Evolutionary conservation across 2,329 filamentous ascomycete genomes (phyloP).

Genomic region (Penicillium aurantiogriseum): DNA sequence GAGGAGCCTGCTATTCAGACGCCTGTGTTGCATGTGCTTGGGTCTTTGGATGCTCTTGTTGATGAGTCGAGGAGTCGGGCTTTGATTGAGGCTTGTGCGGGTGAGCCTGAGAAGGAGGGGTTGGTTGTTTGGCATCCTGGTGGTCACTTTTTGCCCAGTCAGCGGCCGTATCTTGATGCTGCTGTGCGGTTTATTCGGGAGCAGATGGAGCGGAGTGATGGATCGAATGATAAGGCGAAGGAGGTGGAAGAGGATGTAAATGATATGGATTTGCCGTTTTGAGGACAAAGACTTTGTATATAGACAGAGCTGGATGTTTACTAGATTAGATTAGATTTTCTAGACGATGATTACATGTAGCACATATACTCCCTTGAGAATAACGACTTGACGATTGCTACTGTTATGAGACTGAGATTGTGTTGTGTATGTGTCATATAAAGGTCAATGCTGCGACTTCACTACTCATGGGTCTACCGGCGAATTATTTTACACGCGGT

Average conservation of each 20-base stretch:
- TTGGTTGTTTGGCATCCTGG: conserved; percentile 73
- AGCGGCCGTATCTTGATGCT: conserved; percentile 75
- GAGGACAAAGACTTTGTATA: conserved; percentile 11
- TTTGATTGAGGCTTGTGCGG: conserved; percentile 65
- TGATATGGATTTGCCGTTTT: conserved; percentile 68
- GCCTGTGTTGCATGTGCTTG: conserved; percentile 77
- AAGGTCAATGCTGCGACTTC: conserved; percentile 10
- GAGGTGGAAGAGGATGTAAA: conserved; percentile 54
- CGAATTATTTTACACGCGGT: conserved; percentile 34
- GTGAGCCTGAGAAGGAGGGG: conserved; percentile 50
- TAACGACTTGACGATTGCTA: background rate
- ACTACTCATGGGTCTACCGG: conserved; percentile 26
- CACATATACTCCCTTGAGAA: background rate
- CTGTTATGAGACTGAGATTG: background rate
- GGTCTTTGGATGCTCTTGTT: conserved; percentile 82
- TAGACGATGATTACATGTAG: background rate
- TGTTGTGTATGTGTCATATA: conserved; percentile 1
- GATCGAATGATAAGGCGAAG: conserved; percentile 22
- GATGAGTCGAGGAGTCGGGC: conserved; percentile 69
- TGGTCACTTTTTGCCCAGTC: conserved; percentile 83
- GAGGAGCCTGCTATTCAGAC: conserved; percentile 69
- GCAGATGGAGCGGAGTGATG: conserved; percentile 38
- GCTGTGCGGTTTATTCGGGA: conserved; percentile 69
- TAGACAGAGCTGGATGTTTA: conserved; percentile 8
- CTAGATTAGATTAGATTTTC: conserved; percentile 10